Percentiles rank a stretch among this genome's conserved stretches.
Evolutionary conservation across 768 basidiomycete species (phyloP).

Genomic region (Tylopilus plumbeoviolaceoides): DNA sequence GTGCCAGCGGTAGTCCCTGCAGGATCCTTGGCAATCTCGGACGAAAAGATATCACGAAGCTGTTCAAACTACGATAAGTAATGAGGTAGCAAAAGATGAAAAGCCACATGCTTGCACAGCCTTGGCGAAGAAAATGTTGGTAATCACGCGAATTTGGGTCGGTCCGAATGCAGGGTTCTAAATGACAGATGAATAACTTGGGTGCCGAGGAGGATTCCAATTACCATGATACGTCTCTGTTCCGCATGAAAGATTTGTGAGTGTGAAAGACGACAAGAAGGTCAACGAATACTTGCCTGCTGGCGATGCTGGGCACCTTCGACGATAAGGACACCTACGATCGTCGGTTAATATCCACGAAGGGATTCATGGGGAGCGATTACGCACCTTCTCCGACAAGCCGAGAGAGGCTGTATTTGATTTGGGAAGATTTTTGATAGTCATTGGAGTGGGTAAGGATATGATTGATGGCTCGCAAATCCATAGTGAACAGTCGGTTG

Average conservation of each 20-base stretch:
- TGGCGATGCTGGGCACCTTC: conserved; percentile 31
- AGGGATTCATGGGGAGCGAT: not conserved
- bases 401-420: not conserved
- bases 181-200: not conserved
- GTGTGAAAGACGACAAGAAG: not conserved
- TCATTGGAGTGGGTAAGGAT: conserved; percentile 4
- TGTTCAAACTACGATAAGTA: not conserved
- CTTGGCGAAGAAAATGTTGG: not conserved
- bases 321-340: conserved; percentile 1
- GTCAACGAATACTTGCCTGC: conserved; percentile 26
- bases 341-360: not conserved
- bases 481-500: not conserved
- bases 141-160: not conserved
- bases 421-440: conserved; percentile 2
- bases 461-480: conserved; percentile 2
- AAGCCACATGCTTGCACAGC: not conserved
- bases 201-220: not conserved
- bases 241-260: not conserved
- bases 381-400: conserved; percentile 1
- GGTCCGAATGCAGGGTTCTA: not conserved
- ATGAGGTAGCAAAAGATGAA: not conserved
- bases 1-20: not conserved
- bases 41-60: not conserved
- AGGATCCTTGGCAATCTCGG: not conserved
- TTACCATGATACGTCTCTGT: not conserved